These are phyloP conservation scores for Hypoxylon sp. DNA, from an alignment of 2,329 filamentous ascomycete species.

Conservation along the genomic window DNA sequence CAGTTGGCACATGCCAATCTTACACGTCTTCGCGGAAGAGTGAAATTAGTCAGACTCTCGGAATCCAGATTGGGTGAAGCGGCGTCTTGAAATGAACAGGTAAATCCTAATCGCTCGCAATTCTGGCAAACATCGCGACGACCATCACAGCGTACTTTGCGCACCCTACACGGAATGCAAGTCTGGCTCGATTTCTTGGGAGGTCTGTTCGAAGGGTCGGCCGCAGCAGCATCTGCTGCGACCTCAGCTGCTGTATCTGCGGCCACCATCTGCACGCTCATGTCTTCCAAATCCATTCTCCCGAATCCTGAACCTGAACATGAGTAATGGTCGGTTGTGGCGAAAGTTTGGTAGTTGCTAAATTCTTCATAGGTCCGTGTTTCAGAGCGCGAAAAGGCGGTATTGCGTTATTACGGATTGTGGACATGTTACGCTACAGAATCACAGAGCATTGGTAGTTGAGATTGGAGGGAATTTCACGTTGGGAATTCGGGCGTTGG, in stretches of 20 bases:
- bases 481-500: slow-evolving; percentile 34
- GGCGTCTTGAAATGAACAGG: slow-evolving; percentile 69
- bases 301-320: slow-evolving; percentile 40
- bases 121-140: slow-evolving; percentile 69
- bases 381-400: slow-evolving; percentile 34
- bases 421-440: slow-evolving; percentile 43
- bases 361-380: slow-evolving; percentile 25
- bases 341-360: slow-evolving; percentile 22
- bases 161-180: slow-evolving; percentile 68
- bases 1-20: slow-evolving; percentile 71
- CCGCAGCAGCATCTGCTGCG: slow-evolving; percentile 54
- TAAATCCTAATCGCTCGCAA: slow-evolving; percentile 71
- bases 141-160: slow-evolving; percentile 73
- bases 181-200: slow-evolving; percentile 59
- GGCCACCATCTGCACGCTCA: slow-evolving; percentile 55
- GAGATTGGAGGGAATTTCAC: slow-evolving; percentile 42
- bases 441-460: slow-evolving; percentile 35
- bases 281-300: slow-evolving; percentile 57
- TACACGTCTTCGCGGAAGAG: slow-evolving; percentile 68
- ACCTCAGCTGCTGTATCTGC: slow-evolving; percentile 56
- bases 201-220: slow-evolving; percentile 54
- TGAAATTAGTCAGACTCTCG: slow-evolving; percentile 58
- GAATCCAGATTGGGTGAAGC: slow-evolving; percentile 54
- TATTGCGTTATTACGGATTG: slow-evolving; percentile 44
- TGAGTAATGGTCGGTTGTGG: slow-evolving; percentile 29